phyloP scores from a whole-genome alignment of 441 rosid genomes.

The Gossypium trilobum region DNA sequence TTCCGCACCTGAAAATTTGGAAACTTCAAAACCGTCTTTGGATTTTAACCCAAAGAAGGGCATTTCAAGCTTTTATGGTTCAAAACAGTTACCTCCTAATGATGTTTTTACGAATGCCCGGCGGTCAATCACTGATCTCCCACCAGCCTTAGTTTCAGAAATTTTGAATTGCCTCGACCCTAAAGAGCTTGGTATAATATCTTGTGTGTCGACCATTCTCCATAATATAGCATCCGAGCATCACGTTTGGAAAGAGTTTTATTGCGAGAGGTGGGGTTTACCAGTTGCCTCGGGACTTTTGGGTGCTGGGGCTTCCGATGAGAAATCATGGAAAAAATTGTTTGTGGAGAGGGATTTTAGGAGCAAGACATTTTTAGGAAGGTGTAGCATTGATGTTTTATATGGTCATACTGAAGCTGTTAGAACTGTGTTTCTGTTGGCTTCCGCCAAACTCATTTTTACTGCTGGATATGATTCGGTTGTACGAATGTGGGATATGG shows the following conservation, averaged over 20 bases:
- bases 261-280: slow-evolving; percentile 80
- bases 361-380: slow-evolving; percentile 65
- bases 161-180: slow-evolving; percentile 71
- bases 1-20: slow-evolving; percentile 19
- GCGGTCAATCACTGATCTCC: slow-evolving; percentile 63
- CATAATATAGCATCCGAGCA: slow-evolving; percentile 68
- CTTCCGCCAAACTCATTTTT: slow-evolving; percentile 76
- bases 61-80: slow-evolving; percentile 19
- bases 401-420: slow-evolving; percentile 85
- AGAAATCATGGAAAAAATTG: slow-evolving; percentile 69
- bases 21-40: slow-evolving; percentile 19
- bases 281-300: slow-evolving; percentile 25
- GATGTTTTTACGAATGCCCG: slow-evolving; percentile 24
- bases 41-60: slow-evolving; percentile 30
- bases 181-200: slow-evolving; percentile 72
- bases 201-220: slow-evolving; percentile 61
- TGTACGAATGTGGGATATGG: slow-evolving; percentile 87
- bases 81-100: slow-evolving; percentile 31
- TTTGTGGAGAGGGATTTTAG: slow-evolving; percentile 85
- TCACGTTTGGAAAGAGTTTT: slow-evolving; percentile 76
- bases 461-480: slow-evolving; percentile 73
- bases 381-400: slow-evolving; percentile 52
- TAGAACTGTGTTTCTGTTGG: slow-evolving; percentile 55
- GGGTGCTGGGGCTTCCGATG: slow-evolving; percentile 33
- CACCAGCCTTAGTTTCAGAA: slow-evolving; percentile 67